Evolutionary conservation across 2,329 filamentous ascomycete species (phyloP), one percentile per base, ranked within the genome.

Genomic region (Phialocephala sp.): DNA sequence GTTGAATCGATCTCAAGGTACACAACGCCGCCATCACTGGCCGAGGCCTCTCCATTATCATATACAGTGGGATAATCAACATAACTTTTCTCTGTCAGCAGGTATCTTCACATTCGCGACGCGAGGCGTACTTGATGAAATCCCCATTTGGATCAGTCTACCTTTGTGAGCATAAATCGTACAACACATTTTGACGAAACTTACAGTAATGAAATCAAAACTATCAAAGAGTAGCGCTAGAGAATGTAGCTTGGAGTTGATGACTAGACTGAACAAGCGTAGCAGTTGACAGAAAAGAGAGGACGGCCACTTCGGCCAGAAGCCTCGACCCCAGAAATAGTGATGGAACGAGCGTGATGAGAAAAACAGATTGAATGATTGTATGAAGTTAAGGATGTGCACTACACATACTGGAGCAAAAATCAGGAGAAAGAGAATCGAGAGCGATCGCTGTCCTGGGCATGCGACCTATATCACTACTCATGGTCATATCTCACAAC

Each of bases 1-100:
- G 76, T 82, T 73, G 83, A 79, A 77, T 93, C 91, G 52, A 90
- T 87, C 47, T 89, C 89, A 64, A 93, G 85, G 76, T 88, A 90
- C 72, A 91, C 80, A 65, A 81, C 81, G 59, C 80, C 80, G 66
- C 84, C 79, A 45, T 27, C 11, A 20, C 58, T 20, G 35, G 24
- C 8, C 59, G 39, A 1, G 54, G 50, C 9, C 18, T 50, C 1
- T 12, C 41, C 61, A 50, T 63, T 12, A 63, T 63, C 15, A 92
- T 81, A 20, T 84, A 83, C 50, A 79, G 60, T 63, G n/a, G 27
- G 12, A 20, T 54, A 54, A 24, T 63, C 60, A 9, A 57, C 50
- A 35, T 63, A 63, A 41, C 61, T 63, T 47, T 41, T n/a, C 4
- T 59, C 2, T 41, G 39, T 63, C 27, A 63, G 61, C 24, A 36